A percentile compares a stretch with the other conserved stretches of the same genome.
These are phyloP conservation scores for Fusarium hainanense DNA, from an alignment of 2,329 filamentous ascomycete genomes.

Conservation along the genomic window DNA sequence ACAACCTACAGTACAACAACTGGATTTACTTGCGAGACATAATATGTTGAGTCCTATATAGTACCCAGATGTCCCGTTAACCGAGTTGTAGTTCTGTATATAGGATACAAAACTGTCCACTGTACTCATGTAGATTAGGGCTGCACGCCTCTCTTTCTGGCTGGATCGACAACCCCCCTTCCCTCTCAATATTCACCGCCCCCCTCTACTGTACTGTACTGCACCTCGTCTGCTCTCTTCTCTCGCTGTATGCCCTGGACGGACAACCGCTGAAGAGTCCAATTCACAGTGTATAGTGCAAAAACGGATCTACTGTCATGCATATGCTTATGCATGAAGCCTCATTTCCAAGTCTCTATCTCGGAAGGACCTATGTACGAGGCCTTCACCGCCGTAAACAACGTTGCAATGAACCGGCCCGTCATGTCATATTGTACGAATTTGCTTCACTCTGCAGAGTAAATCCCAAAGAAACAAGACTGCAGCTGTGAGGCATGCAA, in stretches of 20 bases:
- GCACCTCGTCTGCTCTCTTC: constrained; percentile 2
- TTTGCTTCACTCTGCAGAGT: neutral
- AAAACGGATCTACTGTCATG: constrained; percentile 20
- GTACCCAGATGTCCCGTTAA: neutral
- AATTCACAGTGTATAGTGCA: neutral
- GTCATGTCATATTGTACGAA: constrained; percentile 1
- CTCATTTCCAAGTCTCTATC: constrained; percentile 26
- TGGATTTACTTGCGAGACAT: neutral
- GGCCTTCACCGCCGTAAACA: constrained; percentile 28
- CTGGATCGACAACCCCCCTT: constrained; percentile 29
- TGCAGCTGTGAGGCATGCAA: constrained; percentile 34
- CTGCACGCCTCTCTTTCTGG: constrained; percentile 33
- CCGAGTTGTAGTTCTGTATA: neutral
- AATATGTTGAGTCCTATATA: neutral
- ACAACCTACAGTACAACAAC: neutral
- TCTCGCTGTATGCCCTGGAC: constrained; percentile 5
- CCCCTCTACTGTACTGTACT: neutral
- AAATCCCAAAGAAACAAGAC: neutral
- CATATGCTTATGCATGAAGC: constrained; percentile 23
- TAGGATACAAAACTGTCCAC: constrained; percentile 8
- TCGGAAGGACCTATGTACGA: constrained; percentile 13
- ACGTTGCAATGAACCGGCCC: constrained; percentile 16
- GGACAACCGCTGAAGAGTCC: constrained; percentile 2
- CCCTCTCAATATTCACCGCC: constrained; percentile 28
- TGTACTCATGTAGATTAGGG: constrained; percentile 28